Percentiles rank a stretch among this genome's conserved stretches.
phyloP scores from a whole-genome alignment of 257 asterid species.

The Solanum dulcamara region DNA sequence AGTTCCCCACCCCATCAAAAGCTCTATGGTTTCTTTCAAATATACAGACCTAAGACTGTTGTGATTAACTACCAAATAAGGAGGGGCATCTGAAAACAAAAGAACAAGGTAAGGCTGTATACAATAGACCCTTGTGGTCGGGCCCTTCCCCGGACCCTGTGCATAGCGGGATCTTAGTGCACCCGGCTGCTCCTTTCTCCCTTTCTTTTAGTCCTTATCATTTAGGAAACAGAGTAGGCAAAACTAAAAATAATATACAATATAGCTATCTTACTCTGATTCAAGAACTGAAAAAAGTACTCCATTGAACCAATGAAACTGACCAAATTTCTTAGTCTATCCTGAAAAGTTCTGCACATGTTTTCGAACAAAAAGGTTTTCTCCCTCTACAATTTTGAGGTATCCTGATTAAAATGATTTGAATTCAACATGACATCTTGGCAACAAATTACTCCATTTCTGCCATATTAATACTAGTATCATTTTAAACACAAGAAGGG shows the following conservation, averaged over 20 bases:
- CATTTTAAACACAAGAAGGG: constrained; percentile 10
- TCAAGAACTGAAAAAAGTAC: not conserved
- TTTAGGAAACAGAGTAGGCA: not conserved
- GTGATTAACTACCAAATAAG: not conserved
- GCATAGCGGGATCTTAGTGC: too few species aligned
- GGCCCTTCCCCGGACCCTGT: too few species aligned
- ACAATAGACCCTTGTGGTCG: too few species aligned
- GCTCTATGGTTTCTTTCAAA: not conserved
- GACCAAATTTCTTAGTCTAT: not conserved
- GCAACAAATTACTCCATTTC: not conserved
- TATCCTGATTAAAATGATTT: not conserved
- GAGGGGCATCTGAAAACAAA: not conserved
- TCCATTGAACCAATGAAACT: not conserved
- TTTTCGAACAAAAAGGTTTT: not conserved
- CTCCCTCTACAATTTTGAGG: not conserved
- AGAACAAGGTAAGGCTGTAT: too few species aligned
- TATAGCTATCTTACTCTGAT: not conserved
- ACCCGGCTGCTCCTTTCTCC: too few species aligned
- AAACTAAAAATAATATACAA: not conserved
- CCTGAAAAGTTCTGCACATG: not conserved
- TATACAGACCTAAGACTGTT: not conserved
- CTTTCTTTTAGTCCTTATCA: not conserved
- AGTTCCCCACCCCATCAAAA: not conserved
- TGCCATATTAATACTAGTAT: not conserved
- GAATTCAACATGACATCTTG: not conserved